Percentiles rank a stretch among this genome's conserved stretches.
Evolutionary conservation across 139 green algal genomes (phyloP).

Genomic region (Micractinium conductrix): DNA sequence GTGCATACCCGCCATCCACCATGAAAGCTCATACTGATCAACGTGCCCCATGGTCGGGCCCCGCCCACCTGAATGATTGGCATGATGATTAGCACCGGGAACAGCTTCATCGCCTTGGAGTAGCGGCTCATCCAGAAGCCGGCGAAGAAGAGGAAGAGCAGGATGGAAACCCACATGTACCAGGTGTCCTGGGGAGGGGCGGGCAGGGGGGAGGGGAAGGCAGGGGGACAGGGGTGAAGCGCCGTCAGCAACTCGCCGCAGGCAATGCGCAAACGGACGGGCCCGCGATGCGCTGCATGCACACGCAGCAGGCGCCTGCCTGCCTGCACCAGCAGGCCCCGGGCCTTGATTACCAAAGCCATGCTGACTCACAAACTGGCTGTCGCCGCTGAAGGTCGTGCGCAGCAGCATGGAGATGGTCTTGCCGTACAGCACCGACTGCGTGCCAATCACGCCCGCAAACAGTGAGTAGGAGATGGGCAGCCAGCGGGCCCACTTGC

Average conservation of each 20-base stretch:
- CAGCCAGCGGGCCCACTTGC: conserved; percentile 62
- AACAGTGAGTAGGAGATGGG: conserved; percentile 83
- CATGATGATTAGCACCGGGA: conserved; percentile 88
- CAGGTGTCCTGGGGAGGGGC: conserved; percentile 49
- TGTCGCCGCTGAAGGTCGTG: conserved; percentile 70
- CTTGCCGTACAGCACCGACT: conserved; percentile 89
- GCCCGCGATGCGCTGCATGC: too few species aligned
- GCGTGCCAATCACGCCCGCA: conserved; percentile 82
- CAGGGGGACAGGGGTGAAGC: neutral
- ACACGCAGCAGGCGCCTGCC: too few species aligned
- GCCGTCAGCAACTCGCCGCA: too few species aligned
- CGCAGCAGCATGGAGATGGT: conserved; percentile 83
- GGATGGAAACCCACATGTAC: conserved; percentile 82
- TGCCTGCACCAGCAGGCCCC: too few species aligned
- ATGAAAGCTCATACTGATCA: too few species aligned
- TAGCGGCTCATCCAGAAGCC: conserved; percentile 78
- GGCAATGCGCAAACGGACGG: too few species aligned
- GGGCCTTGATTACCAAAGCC: too few species aligned
- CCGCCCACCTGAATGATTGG: conserved; percentile 66
- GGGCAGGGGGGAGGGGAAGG: neutral
- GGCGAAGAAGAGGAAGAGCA: conserved; percentile 73
- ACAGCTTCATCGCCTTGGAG: conserved; percentile 79
- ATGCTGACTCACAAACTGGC: conserved; percentile 59
- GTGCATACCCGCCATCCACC: neutral
- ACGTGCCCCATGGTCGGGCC: neutral